Percentiles rank a stretch among this genome's conserved stretches.
These are phyloP conservation scores for Chalaropsis thielavioides DNA, from an alignment of 2,329 filamentous ascomycete species.

Conservation along the genomic window DNA sequence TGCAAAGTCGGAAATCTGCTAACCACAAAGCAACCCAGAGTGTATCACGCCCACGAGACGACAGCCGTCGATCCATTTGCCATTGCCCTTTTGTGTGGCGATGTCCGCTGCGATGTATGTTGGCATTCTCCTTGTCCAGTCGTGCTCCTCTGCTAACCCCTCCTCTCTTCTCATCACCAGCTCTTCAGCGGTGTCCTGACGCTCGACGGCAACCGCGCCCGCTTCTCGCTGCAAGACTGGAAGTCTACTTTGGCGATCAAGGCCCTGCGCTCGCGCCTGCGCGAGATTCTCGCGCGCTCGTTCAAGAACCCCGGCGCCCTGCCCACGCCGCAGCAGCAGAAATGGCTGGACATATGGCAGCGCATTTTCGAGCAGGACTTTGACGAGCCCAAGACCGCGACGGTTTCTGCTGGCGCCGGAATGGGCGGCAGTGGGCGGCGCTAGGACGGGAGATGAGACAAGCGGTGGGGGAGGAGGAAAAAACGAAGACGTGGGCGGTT, in stretches of 20 bases:
- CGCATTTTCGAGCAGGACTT: slow-evolving; percentile 37
- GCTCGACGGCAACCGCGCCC: slow-evolving; percentile 73
- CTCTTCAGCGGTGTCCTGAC: slow-evolving; percentile 77
- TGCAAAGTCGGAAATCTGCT: background rate
- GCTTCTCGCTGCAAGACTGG: slow-evolving; percentile 77
- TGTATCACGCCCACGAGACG: slow-evolving; percentile 83
- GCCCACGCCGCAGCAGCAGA: slow-evolving; percentile 51
- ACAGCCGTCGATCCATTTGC: slow-evolving; percentile 68
- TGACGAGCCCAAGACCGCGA: slow-evolving; percentile 6
- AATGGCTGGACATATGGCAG: slow-evolving; percentile 64
- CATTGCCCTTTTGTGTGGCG: slow-evolving; percentile 71
- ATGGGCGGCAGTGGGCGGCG: background rate
- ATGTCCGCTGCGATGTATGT: slow-evolving; percentile 68
- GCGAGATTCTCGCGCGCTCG: slow-evolving; percentile 56
- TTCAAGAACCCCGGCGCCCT: slow-evolving; percentile 55
- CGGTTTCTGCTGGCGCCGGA: background rate
- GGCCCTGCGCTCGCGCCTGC: slow-evolving; percentile 54
- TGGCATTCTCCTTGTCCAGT: background rate
- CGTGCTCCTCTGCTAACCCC: background rate
- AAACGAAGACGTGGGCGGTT: background rate
- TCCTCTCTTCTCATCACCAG: slow-evolving; percentile 26
- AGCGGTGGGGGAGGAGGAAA: background rate
- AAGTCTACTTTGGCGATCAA: slow-evolving; percentile 85
- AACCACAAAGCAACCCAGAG: slow-evolving; percentile 30
- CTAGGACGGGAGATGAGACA: background rate